Evolutionary conservation across 257 asterid genomes (phyloP), one percentile per base, ranked within the genome.

Genomic region (Forsythia suspensa): DNA sequence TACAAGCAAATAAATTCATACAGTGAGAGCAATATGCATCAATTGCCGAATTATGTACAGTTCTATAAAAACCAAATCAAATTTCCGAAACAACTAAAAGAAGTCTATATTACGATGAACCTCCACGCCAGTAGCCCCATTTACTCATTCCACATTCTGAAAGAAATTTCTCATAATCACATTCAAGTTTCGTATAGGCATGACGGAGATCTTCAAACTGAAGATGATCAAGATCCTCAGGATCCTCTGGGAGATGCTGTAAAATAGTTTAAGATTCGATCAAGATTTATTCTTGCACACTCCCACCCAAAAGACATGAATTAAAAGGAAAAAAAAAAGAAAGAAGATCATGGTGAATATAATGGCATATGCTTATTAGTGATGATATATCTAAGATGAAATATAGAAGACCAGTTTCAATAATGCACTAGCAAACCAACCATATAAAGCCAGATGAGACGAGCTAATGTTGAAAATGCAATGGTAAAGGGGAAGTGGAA

Each of bases 61-160:
- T 52, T 52, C 1, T 12, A 51, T 13, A 11, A 13, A 51, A 51
- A 16, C 21, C 21, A 52, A 55, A 55, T 20, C 29, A 18, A 55
- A 29, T 29, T 29, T 55, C 16, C 16, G 11, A 42, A 42, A 42
- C 12, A 11, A 42, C 46, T 42, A 42, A 2, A 41, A 41, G 44
- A 46, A 68, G 71, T 42, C 38, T 73, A 74, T 82, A 86, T 42
- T 79, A 20, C 43, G 86, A 84, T 48, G 89, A 85, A 79, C 94
- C 92, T 18, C 95, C 95, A 59, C 89, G 84, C 90, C 91, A 90
- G 70, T 92, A 83, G 73, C 95, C 93, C 86, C 86, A 82, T 34
- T 86, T 76, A 81, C 91, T 86, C 87, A 90, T 90, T 84, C 96
- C 94, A 85, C 97, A 91, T 85, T 92, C 91, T 4, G 90, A 76